A percentile compares a stretch with the other conserved stretches of the same genome.
phyloP scores from a whole-genome alignment of 148 eudicot genomes.

The Rhododendron henanense region DNA sequence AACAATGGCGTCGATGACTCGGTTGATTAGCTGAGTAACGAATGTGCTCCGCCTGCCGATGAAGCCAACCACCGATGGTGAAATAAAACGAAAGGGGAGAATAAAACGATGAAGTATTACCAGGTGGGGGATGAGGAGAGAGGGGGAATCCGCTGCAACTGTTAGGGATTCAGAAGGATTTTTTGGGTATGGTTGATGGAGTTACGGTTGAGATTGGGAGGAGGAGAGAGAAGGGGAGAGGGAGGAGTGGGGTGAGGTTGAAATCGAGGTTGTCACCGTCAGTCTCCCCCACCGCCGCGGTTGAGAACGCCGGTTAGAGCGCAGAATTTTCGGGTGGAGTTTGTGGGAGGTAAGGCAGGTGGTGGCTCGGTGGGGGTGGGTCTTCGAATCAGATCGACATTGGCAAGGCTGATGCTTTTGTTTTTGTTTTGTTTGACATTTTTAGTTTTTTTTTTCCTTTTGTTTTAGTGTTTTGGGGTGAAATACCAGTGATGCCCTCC shows the following conservation, averaged over 20 bases:
- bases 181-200: constrained; percentile 64
- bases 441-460: too few species aligned
- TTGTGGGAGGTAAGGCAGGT: constrained; percentile 16
- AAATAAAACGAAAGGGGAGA: constrained; percentile 7
- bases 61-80: constrained; percentile 53
- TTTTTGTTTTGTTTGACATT: too few species aligned
- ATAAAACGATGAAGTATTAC: constrained; percentile 44
- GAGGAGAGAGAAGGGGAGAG: constrained; percentile 25
- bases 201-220: constrained; percentile 55
- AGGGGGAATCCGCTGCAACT: constrained; percentile 49
- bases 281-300: background rate
- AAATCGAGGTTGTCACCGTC: constrained; percentile 15
- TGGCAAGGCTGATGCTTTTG: too few species aligned
- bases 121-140: constrained; percentile 56
- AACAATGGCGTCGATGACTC: constrained; percentile 58
- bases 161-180: constrained; percentile 64
- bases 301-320: constrained; percentile 20
- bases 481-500: too few species aligned
- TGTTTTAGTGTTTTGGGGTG: too few species aligned
- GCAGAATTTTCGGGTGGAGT: constrained; percentile 29
- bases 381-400: too few species aligned
- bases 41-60: constrained; percentile 29
- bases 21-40: constrained; percentile 59
- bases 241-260: background rate
- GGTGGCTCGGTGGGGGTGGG: background rate